These are phyloP conservation scores for Ascochyta lentis DNA, from an alignment of 2,329 filamentous ascomycete species.

Conservation along the genomic window DNA sequence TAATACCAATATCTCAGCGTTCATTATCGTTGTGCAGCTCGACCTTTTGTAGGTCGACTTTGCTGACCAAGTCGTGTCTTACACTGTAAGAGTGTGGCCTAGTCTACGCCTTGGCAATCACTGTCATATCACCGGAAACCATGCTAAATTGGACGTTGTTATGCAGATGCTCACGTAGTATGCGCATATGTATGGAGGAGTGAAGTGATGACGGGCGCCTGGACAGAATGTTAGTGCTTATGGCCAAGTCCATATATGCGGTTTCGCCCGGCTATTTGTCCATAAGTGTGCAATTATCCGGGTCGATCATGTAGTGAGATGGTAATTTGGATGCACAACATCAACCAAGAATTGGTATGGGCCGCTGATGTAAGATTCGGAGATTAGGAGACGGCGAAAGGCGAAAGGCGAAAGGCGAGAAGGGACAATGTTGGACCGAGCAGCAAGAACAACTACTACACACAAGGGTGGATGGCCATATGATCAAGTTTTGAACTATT, in stretches of 20 bases:
- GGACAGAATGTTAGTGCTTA: slow-evolving; percentile 5
- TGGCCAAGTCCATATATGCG: not conserved
- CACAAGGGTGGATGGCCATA: not conserved
- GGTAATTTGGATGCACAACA: not conserved
- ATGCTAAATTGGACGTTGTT: not conserved
- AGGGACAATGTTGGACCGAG: not conserved
- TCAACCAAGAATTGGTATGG: not conserved
- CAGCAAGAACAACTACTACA: not conserved
- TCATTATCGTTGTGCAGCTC: not conserved
- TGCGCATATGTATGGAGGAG: not conserved
- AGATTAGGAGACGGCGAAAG: not conserved
- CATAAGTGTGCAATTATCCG: too few species aligned
- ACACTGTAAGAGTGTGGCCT: too few species aligned
- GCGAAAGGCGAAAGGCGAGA: not conserved
- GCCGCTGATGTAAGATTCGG: slow-evolving; percentile 11
- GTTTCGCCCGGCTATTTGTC: not conserved
- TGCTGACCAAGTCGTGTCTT: not conserved
- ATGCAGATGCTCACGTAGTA: not conserved
- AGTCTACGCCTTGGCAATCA: not conserved
- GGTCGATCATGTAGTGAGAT: not conserved
- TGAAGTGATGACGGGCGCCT: slow-evolving; percentile 2
- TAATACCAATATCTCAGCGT: too few species aligned
- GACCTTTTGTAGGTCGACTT: not conserved
- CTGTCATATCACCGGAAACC: not conserved
- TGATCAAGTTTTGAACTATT: not conserved